Base-by-base conservation (phyloP, 129 eudicot genomes). In the Pulicaria dysenterica region DNA sequence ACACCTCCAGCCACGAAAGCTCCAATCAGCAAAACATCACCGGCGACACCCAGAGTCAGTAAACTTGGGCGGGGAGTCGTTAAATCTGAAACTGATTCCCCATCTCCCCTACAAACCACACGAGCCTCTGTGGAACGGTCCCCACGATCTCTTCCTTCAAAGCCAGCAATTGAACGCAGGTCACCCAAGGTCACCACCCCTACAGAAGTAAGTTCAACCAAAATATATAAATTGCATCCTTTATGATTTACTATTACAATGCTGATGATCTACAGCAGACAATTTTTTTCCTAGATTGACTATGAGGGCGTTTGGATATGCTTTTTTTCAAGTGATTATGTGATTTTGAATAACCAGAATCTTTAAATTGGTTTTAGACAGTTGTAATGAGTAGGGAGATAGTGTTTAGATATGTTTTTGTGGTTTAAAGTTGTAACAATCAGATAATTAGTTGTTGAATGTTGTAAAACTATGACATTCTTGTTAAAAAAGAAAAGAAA, bases 91-190 rank as follows among this genome's bases (percentile, higher is more conserved):
- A 77, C 91, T 7, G 87, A 87, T 78, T 85, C 95, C 0, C 79
- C 86, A 37, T 85, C 98, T 55, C 92, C 98, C 64, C 67, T 79
- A 15, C 87, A 67, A 62, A 81, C 66, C 58, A 67, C 92, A 0
- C 86, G 96, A 46, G 58, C 78, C 15, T 80, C 98, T 0, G 81
- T 73, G 3, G 98, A 92, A 67, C 73, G 88, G 1, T 87, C 98
- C 8, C 96, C 98, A 0, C 74, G 87, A 73, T 49, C 95, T 39
- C 86, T 88, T 60, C 77, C 87, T 66, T 69, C 95, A 5, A 93
- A 85, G 87, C 83, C 98, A 31, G 3, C 77, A 0, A 51, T 79
- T 8, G 88, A 82, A 38, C 85, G 95, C 7, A 78, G 85, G 17
- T 83, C 96, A 5, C 90, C 98, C 2, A 89, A 87, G 77, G 77